Conservation (phyloP, 192 early-diverging fungal species). For the Podila epicladia region DNA sequence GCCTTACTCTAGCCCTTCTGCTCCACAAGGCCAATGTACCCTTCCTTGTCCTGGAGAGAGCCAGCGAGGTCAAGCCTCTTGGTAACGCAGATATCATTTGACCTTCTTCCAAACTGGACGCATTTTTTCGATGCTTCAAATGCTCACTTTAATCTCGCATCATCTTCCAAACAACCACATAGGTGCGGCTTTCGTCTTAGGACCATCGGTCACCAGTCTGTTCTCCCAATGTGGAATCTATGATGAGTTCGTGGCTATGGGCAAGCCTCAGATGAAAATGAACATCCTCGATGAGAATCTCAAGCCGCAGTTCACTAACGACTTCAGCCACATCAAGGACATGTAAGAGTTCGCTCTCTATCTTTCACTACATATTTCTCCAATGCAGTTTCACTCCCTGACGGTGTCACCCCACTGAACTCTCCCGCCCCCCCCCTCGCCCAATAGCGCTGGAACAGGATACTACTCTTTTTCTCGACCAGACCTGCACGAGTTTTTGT, state of each 20-base stretch:
- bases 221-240: background rate
- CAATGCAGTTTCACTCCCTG: background rate
- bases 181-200: background rate
- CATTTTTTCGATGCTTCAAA: no score
- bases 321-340: background rate
- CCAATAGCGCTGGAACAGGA: background rate
- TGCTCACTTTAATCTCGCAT: background rate
- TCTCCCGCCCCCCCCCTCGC: no score
- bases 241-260: background rate
- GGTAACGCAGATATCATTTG: background rate
- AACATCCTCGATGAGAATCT: background rate
- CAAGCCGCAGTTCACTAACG: background rate
- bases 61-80: background rate
- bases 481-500: background rate
- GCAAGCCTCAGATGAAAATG: background rate
- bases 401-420: background rate
- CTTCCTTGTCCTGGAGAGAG: background rate
- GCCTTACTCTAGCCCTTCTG: background rate
- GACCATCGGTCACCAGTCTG: background rate
- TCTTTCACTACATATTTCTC: no score
- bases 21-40: background rate
- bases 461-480: constrained; percentile 5
- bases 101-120: no score
- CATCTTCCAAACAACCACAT: no score
- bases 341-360: background rate